These are phyloP conservation scores for Rhododendron williamsianum DNA, from an alignment of 148 eudicot species.

Conservation along the genomic window DNA sequence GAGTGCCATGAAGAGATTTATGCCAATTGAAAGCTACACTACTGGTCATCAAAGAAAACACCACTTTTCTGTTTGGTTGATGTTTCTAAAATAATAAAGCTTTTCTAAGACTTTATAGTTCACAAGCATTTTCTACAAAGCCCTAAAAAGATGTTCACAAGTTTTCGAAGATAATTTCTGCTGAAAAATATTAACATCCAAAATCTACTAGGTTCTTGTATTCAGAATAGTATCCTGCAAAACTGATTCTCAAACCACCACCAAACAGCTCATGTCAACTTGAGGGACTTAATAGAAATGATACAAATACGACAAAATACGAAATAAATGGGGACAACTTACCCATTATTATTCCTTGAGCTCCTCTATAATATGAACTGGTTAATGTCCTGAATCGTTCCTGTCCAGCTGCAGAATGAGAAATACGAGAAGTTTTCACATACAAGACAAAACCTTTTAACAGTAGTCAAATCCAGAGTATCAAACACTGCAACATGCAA, in stretches of 20 bases:
- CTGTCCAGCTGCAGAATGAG: constrained; percentile 74
- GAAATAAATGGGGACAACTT: constrained; percentile 14
- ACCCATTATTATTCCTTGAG: constrained; percentile 97
- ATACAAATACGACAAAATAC: neutral
- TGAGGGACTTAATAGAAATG: neutral
- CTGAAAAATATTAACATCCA: neutral
- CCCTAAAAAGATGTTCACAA: neutral
- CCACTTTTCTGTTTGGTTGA: neutral
- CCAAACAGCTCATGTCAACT: neutral
- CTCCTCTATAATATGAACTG: constrained; percentile 93
- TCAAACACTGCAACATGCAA: neutral
- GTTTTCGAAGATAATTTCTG: neutral
- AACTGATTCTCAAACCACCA: neutral
- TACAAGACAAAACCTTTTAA: neutral
- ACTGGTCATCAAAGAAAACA: neutral
- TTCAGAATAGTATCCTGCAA: neutral
- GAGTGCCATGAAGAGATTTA: neutral
- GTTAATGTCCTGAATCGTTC: constrained; percentile 94
- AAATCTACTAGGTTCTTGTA: neutral
- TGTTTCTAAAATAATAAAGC: neutral
- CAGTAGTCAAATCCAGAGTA: neutral
- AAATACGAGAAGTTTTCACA: neutral
- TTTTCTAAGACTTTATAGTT: neutral
- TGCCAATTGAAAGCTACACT: constrained; percentile 2
- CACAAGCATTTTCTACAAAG: neutral